Percentiles rank a stretch among this genome's conserved stretches.
Conservation (phyloP, 1,139 yeast genomes). For the Suhomyces yuchorum region DNA sequence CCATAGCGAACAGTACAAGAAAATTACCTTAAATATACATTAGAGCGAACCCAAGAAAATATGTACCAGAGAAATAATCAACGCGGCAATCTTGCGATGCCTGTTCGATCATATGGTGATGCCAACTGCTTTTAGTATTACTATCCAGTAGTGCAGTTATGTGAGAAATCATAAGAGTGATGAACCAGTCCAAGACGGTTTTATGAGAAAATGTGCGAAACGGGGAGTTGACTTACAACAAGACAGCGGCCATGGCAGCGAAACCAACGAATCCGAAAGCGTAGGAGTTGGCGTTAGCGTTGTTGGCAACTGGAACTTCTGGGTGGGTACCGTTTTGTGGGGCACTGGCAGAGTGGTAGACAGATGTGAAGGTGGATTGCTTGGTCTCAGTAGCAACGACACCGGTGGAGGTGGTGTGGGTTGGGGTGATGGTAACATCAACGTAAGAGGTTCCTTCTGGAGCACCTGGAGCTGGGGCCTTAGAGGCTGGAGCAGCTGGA, state of each 20-base stretch:
- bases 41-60: conserved; percentile 5
- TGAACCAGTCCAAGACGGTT: conserved; percentile 2
- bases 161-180: not conserved
- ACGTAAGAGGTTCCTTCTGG: conserved; percentile 19
- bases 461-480: conserved; percentile 9
- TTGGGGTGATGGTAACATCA: conserved; percentile 33
- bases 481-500: conserved; percentile 11
- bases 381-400: conserved; percentile 38
- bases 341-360: conserved; percentile 21
- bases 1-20: not conserved
- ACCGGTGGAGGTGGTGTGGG: conserved; percentile 38
- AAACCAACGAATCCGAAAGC: conserved; percentile 45
- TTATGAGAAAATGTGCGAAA: not conserved
- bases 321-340: conserved; percentile 21
- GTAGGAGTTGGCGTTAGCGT: conserved; percentile 29
- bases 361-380: conserved; percentile 37
- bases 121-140: conserved; percentile 3
- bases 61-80: not conserved
- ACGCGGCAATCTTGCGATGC: conserved; percentile 9
- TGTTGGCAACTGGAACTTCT: conserved; percentile 27
- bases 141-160: conserved; percentile 10
- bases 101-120: not conserved
- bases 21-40: conserved; percentile 1
- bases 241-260: conserved; percentile 48
- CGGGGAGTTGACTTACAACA: conserved; percentile 30